phyloP scores from a whole-genome alignment of 2,329 filamentous ascomycete genomes.

The Ophiocordyceps australis region DNA sequence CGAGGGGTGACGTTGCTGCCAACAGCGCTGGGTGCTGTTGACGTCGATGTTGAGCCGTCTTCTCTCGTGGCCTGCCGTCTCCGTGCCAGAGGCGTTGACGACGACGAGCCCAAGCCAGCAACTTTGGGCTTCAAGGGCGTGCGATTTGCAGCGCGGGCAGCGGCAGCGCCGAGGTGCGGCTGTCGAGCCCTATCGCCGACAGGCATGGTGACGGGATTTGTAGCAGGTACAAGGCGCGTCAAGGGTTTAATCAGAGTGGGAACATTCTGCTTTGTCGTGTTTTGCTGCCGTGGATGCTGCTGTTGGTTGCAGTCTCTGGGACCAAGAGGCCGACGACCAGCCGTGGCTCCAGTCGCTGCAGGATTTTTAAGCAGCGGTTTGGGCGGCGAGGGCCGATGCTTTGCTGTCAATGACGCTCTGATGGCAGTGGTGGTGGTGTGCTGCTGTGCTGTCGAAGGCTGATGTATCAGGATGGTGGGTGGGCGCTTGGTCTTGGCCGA shows the following conservation, averaged over 20 bases:
- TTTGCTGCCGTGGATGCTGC: too few relatives aligned
- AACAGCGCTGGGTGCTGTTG: too few relatives aligned
- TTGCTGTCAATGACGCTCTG: too few relatives aligned
- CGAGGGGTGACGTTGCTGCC: slow-evolving; percentile 57
- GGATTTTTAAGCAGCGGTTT: too few relatives aligned
- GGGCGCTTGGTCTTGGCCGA: too few relatives aligned
- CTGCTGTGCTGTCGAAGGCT: too few relatives aligned
- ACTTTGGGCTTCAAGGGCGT: slow-evolving; percentile 37
- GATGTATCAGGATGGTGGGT: too few relatives aligned
- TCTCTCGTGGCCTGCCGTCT: slow-evolving; percentile 16
- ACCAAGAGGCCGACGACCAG: slow-evolving; percentile 5
- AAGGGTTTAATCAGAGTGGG: slow-evolving; percentile 6
- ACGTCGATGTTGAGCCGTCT: slow-evolving; percentile 31
- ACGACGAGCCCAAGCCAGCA: slow-evolving; percentile 20
- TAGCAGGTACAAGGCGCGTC: too few relatives aligned
- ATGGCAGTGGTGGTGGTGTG: too few relatives aligned
- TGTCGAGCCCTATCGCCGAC: slow-evolving; percentile 42
- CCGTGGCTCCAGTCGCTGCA: too few relatives aligned
- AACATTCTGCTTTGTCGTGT: slow-evolving; percentile 11
- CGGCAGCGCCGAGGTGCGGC: slow-evolving; percentile 48
- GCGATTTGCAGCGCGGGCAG: slow-evolving; percentile 31
- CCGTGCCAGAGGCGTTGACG: slow-evolving; percentile 20
- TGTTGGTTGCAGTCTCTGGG: slow-evolving; percentile 4
- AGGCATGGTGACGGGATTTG: slow-evolving; percentile 12
- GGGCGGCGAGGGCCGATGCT: too few relatives aligned